Base-by-base conservation (phyloP, 306 rosid species). In the Phaseolus lunatus region DNA sequence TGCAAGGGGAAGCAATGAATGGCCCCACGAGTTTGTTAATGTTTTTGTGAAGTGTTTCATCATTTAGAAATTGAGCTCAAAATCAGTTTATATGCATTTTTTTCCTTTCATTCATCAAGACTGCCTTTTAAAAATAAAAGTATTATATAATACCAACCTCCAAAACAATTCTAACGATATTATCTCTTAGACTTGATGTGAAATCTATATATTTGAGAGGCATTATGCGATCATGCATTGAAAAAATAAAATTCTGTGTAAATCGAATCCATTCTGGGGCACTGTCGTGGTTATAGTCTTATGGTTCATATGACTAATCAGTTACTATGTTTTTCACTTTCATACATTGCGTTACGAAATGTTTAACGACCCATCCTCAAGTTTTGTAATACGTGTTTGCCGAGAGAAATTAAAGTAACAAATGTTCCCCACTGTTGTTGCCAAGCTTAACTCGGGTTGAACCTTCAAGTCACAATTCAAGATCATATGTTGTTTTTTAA, bases 401-500 rank as follows among this genome's bases (percentile, higher is more conserved):
- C 26, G 58, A 58, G 70, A 39, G 67, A 18, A 4, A 16, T 39
- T 56, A 48, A 69, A 49, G 23, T 65, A 45, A 44, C 44, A 57
- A 22, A 29, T 24, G 66, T 77, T 71, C n/a, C 6, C 22, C 24
- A 44, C 65, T 43, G 43, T 7, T n/a, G n/a, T n/a, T 5, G 18
- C 43, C 64, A 41, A 33, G 73, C 78, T 49, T 50, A 69, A 50
- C 53, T 61, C 0, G 11, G 78, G 69, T 76, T 14, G 76, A 56
- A 56, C 67, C 23, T 82, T 14, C 13, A 19, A 48, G 83, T 78
- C 77, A 59, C 70, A 50, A 57, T 78, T 47, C 16, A 58, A 78
- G 86, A 57, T 78, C 73, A 47, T 58, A 64, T 16, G 86, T 83
- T 57, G 76, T 82, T 82, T 82, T 77, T 78, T 39, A 56, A 63